Evolutionary conservation across 768 basidiomycete genomes (phyloP), one percentile per base, ranked within the genome.

Genomic region (Pleurotus eryngii): DNA sequence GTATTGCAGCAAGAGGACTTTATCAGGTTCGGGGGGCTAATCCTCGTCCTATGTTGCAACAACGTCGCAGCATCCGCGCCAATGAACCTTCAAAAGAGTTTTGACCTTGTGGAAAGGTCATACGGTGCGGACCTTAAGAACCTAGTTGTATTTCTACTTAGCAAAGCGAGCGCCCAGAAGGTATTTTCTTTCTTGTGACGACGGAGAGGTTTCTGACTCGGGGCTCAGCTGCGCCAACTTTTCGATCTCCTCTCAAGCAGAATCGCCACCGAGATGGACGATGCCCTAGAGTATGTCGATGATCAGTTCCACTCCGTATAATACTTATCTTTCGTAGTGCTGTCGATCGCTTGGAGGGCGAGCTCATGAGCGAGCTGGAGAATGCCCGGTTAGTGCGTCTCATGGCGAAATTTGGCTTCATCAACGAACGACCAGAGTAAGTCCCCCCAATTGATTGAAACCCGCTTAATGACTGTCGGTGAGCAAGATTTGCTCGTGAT

Each of bases 401-500:
- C 49, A 74, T 98, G 59, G 87, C 87, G 70, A 99, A 98, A 74
- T 88, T 99, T 64, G 94, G 94, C 0, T 98, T 99, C 72, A 98
- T 99, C 75, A 98, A 98, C 69, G 97, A 99, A 68, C 81, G 97
- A n/a, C 96, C 97, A 2, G 97, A 98, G 94, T 98, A 67, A 56
- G 91, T 81, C 5, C 15, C 37, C 56, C 20, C 9, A 1, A 7
- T 5, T n/a, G 46, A 56, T 35, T 46, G 17, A 26, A 7, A n/a
- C 26, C n/a, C 22, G 3, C 8, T 22, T 57, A 3, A 22, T 55
- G 20, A 26, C 27, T 6, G 11, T 43, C 54, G 3, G 14, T 20
- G 14, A 45, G 8, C n/a, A 56, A 95, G 94, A 64, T 97, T 97
- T 64, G 89, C 95, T n/a, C 87, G 90, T 42, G 96, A 98, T 65